Percentiles rank a stretch among this genome's conserved stretches.
These are phyloP conservation scores for Pichia deserticola DNA, from an alignment of 805 yeast species.

Conservation along the genomic window DNA sequence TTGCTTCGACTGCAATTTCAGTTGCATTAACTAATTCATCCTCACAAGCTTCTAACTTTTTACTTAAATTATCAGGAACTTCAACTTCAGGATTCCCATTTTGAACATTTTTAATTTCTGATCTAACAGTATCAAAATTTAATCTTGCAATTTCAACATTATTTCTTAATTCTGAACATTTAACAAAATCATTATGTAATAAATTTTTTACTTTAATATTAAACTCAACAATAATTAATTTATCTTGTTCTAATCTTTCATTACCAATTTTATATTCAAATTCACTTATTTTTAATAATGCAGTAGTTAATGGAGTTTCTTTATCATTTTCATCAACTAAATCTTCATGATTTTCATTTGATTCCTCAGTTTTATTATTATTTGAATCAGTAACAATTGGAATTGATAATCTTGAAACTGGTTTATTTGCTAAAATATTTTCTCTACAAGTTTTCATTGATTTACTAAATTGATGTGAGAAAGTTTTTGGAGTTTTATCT, in stretches of 20 bases:
- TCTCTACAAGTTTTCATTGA: constrained; percentile 46
- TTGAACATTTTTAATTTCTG: constrained; percentile 39
- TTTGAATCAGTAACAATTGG: neutral
- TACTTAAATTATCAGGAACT: constrained; percentile 43
- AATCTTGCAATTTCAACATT: constrained; percentile 64
- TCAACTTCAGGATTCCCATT: constrained; percentile 32
- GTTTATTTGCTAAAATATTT: constrained; percentile 23
- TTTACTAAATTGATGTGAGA: constrained; percentile 61
- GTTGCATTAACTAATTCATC: constrained; percentile 78
- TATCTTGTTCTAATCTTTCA: constrained; percentile 65
- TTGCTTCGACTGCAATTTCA: constrained; percentile 67
- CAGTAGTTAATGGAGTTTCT: constrained; percentile 40
- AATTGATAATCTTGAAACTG: constrained; percentile 7
- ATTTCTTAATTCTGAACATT: constrained; percentile 53
- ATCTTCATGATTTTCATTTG: neutral
- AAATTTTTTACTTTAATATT: constrained; percentile 47
- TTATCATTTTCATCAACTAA: neutral
- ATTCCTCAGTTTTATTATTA: neutral
- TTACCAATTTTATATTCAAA: constrained; percentile 57
- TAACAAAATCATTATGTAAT: constrained; percentile 51
- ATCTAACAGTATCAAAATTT: constrained; percentile 61
- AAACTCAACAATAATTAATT: constrained; percentile 49
- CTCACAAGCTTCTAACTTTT: constrained; percentile 51
- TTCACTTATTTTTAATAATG: constrained; percentile 47
- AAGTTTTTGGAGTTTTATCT: constrained; percentile 53